phyloP scores from a whole-genome alignment of 768 basidiomycete species.

The Termitomyces sp. region DNA sequence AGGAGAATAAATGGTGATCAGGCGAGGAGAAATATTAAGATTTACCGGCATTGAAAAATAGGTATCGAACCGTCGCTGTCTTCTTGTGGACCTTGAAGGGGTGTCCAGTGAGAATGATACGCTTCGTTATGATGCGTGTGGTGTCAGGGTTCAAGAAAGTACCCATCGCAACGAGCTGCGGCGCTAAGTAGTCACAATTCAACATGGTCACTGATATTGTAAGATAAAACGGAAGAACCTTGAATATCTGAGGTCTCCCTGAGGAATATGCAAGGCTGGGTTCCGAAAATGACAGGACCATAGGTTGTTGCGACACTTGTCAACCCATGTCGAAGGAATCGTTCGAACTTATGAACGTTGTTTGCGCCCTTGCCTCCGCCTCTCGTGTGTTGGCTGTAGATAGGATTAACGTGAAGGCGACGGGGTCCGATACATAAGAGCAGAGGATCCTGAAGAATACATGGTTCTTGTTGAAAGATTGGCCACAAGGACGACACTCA shows the following conservation, averaged over 20 bases:
- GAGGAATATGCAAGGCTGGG: constrained; percentile 75
- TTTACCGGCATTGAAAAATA: constrained; percentile 92
- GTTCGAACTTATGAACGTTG: constrained; percentile 97
- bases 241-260: constrained; percentile 65
- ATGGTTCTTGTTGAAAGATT: constrained; percentile 6
- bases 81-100: constrained; percentile 97
- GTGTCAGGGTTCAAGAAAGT: constrained; percentile 87
- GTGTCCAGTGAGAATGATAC: constrained; percentile 93
- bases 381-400: constrained; percentile 89
- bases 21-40: constrained; percentile 6
- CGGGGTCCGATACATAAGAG: constrained; percentile 89
- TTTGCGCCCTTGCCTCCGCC: constrained; percentile 91
- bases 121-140: constrained; percentile 87
- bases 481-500: constrained; percentile 24
- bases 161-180: constrained; percentile 87
- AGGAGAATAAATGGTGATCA: constrained; percentile 10
- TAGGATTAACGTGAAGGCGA: constrained; percentile 77
- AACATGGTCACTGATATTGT: constrained; percentile 1
- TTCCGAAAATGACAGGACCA: constrained; percentile 87
- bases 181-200: constrained; percentile 42
- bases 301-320: constrained; percentile 86
- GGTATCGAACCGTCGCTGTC: constrained; percentile 95
- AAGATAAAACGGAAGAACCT: constrained; percentile 41
- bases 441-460: constrained; percentile 69
- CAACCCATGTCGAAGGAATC: constrained; percentile 80